Base-by-base conservation (phyloP, 768 basidiomycete species). In the Galerina sulciceps region DNA sequence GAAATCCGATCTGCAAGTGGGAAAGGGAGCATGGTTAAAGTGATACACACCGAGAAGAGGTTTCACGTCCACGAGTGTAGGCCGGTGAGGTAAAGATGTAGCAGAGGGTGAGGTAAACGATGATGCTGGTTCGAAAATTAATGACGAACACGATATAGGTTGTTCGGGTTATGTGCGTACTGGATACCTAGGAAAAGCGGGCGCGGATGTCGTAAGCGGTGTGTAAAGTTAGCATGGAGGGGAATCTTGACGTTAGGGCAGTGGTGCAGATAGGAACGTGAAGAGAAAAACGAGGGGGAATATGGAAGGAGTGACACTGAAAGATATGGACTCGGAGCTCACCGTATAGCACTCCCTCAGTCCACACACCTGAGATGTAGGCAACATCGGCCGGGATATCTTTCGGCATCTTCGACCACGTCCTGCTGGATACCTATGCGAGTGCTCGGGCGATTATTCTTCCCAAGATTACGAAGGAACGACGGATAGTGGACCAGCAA, bases 311-410 rank as follows among this genome's bases (percentile, higher is more conserved):
- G n/a, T n/a, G n/a, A n/a, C 18, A 17, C 14, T n/a, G 53, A 48
- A 26, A n/a, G 15, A 38, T 6, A 18, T 44, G 4, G 43, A n/a
- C n/a, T n/a, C n/a, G 4, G 14, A 8, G 45, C 66, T 37, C 53
- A 66, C 71, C 71, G 50, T 70, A 72, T 11, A 72, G 40, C 22
- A 72, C 65, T 14, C 68, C 71, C 53, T 72, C 69, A 34, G 66
- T 62, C 71, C 71, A 72, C n/a, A 72, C 63, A 11, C 69, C 71
- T n/a, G 65, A 68, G 23, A 72, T 67, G 56, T 72, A 72, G 10
- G 69, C 67, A 37, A 70, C 71, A 56, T 70, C 69, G 4, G 69
- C 68, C 41, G 68, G 58, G 37, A 72, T 68, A 54, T 72, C 71
- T 41, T 67, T 56, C 18, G 59, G 59, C 71, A 72, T 72, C 35